These are phyloP conservation scores for Kwoniella sp. DNA, from an alignment of 768 basidiomycete species.

Conservation along the genomic window DNA sequence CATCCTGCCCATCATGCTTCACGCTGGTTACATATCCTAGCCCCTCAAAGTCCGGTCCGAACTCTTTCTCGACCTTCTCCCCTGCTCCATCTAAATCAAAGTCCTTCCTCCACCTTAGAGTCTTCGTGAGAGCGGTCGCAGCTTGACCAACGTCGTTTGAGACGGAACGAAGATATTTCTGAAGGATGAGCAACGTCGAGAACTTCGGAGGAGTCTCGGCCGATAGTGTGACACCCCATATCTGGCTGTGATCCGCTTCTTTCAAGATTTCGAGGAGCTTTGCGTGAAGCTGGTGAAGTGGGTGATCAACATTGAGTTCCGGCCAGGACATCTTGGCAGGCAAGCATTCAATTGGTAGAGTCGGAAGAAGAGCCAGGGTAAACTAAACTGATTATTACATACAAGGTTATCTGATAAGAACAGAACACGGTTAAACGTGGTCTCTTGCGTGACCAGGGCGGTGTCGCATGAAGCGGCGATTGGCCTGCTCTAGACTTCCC, in stretches of 20 bases:
- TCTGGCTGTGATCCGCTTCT: conserved; percentile 5
- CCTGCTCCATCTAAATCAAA: conserved; percentile 13
- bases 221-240: conserved; percentile 21
- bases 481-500: too few species aligned
- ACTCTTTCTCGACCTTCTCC: conserved; percentile 8
- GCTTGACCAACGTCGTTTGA: conserved; percentile 25
- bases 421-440: too few species aligned
- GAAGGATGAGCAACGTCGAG: conserved; percentile 23
- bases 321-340: conserved; percentile 8
- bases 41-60: conserved; percentile 24
- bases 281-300: conserved; percentile 12
- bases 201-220: conserved; percentile 7
- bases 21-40: conserved; percentile 24
- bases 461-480: too few species aligned
- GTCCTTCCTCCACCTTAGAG: conserved; percentile 31
- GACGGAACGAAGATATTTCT: conserved; percentile 28
- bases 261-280: conserved; percentile 20
- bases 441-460: too few species aligned
- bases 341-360: too few species aligned
- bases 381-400: background rate
- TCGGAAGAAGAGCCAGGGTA: background rate
- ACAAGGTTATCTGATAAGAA: background rate
- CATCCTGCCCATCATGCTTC: conserved; percentile 2
- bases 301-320: background rate
- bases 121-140: conserved; percentile 8